Conservation (phyloP, 2,329 filamentous ascomycete genomes). For the Aspergillus sp. region DNA sequence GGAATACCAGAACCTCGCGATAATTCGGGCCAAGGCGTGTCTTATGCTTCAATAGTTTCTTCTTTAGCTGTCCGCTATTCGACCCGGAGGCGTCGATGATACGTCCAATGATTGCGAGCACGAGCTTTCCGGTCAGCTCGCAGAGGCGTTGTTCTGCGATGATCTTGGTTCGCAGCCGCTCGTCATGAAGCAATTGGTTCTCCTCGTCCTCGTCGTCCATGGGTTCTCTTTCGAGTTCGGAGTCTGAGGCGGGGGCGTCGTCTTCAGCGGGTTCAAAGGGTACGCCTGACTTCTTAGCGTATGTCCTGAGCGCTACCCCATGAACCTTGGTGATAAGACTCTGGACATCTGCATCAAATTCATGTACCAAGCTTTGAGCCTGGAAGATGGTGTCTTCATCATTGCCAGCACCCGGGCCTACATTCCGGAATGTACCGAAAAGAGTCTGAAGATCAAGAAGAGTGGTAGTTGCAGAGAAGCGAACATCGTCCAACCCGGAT, state of each 20-base stretch:
- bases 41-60: conserved; percentile 76
- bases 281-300: conserved; percentile 64
- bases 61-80: conserved; percentile 63
- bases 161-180: conserved; percentile 65
- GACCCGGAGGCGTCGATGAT: conserved; percentile 67
- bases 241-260: conserved; percentile 69
- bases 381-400: conserved; percentile 52
- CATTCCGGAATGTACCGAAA: conserved; percentile 69
- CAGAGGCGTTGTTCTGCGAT: conserved; percentile 83
- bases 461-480: conserved; percentile 71
- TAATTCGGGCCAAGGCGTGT: conserved; percentile 79
- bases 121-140: conserved; percentile 79
- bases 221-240: conserved; percentile 60
- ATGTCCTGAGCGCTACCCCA: conserved; percentile 71
- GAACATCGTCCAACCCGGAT: conserved; percentile 69
- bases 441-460: conserved; percentile 80
- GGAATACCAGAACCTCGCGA: conserved; percentile 76
- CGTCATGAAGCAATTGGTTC: conserved; percentile 38
- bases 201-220: conserved; percentile 43
- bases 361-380: conserved; percentile 64
- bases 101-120: conserved; percentile 73
- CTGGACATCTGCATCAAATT: conserved; percentile 64
- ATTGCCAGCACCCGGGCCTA: conserved; percentile 39
- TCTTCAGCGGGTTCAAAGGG: conserved; percentile 58
- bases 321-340: conserved; percentile 74